Evolutionary conservation across 1,284 basidiomycete species (phyloP).

Genomic region (Mycena citricolor): DNA sequence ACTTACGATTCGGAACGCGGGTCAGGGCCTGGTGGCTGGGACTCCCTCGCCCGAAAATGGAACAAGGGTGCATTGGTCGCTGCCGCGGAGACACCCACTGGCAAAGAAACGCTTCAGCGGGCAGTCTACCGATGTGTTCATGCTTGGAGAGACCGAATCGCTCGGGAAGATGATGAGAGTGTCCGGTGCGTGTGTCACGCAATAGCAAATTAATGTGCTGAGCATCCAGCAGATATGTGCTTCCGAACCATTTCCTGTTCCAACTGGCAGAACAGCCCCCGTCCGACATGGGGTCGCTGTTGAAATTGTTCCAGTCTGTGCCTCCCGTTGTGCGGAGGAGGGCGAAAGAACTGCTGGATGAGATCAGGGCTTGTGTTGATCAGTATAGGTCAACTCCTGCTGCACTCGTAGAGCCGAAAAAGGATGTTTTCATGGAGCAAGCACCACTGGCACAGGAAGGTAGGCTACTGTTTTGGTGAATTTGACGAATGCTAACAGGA

Average conservation of each 20-base stretch:
- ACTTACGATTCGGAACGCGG: slow-evolving; percentile 69
- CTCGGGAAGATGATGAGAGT: slow-evolving; percentile 88
- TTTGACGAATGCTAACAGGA: too few species aligned
- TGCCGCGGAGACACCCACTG: slow-evolving; percentile 33
- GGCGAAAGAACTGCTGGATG: slow-evolving; percentile 60
- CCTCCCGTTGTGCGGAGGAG: slow-evolving; percentile 61
- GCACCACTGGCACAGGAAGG: too few species aligned
- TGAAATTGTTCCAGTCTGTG: slow-evolving; percentile 55
- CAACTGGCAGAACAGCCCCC: slow-evolving; percentile 66
- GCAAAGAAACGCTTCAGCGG: slow-evolving; percentile 40
- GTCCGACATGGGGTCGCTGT: slow-evolving; percentile 55
- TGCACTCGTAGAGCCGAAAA: too few species aligned
- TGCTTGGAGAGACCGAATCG: slow-evolving; percentile 81
- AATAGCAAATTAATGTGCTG: too few species aligned
- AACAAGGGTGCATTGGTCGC: slow-evolving; percentile 60
- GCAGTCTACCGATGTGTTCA: slow-evolving; percentile 78
- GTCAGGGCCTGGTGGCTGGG: slow-evolving; percentile 72
- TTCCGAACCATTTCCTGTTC: slow-evolving; percentile 74
- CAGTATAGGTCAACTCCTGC: too few species aligned
- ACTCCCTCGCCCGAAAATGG: slow-evolving; percentile 75
- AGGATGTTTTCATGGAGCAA: too few species aligned
- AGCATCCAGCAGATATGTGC: slow-evolving; percentile 60
- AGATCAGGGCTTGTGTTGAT: slow-evolving; percentile 57
- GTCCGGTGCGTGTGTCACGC: slow-evolving; percentile 65
- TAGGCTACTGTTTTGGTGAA: too few species aligned